These are phyloP conservation scores for Hanseniaspora sp. DNA, from an alignment of 1,139 yeast species.

Conservation along the genomic window DNA sequence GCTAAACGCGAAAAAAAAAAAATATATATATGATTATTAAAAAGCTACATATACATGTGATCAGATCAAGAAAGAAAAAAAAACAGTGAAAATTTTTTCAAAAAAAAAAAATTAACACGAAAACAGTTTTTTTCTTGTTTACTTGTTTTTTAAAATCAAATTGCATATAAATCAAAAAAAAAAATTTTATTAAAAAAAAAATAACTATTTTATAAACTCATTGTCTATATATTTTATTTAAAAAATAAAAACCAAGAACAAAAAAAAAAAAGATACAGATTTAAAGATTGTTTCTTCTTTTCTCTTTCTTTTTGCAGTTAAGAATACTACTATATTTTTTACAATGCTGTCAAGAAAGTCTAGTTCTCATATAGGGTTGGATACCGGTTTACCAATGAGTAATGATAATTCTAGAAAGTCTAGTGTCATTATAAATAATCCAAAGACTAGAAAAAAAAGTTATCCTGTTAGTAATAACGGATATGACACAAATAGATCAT, in stretches of 20 bases:
- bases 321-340: neutral
- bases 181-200: too few species aligned
- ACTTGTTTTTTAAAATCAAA: too few species aligned
- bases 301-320: neutral
- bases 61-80: neutral
- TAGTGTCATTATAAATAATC: slow-evolving; percentile 12
- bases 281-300: neutral
- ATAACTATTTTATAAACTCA: too few species aligned
- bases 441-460: slow-evolving; percentile 5
- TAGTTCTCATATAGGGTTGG: slow-evolving; percentile 6
- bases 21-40: too few species aligned
- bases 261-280: neutral
- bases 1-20: neutral
- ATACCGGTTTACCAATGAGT: slow-evolving; percentile 13
- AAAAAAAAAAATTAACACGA: neutral
- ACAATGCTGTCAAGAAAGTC: slow-evolving; percentile 13
- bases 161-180: too few species aligned
- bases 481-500: slow-evolving; percentile 13
- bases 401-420: slow-evolving; percentile 11
- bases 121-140: neutral
- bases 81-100: neutral
- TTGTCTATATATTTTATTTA: neutral
- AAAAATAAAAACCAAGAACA: neutral
- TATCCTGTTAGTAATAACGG: neutral
- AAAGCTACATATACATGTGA: neutral